Conservation (phyloP, 306 rosid genomes). For the Delonix regia region DNA sequence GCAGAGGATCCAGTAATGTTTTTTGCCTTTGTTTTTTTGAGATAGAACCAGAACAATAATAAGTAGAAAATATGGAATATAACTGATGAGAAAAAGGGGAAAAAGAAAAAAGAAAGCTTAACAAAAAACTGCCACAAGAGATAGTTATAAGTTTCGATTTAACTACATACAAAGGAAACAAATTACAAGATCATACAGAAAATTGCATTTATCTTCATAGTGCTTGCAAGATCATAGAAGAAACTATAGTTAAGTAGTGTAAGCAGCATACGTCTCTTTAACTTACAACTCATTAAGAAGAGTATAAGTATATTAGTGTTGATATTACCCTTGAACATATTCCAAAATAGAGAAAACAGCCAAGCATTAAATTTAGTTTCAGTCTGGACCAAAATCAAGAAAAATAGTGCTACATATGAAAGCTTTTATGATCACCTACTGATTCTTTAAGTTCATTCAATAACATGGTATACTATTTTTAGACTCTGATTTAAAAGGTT, state of each 20-base stretch:
- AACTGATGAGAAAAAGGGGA: neutral
- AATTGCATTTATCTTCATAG: conserved; percentile 11
- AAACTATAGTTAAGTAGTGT: conserved; percentile 17
- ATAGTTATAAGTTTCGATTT: neutral
- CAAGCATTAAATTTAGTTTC: neutral
- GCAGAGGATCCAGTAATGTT: neutral
- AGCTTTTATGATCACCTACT: neutral
- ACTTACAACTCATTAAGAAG: conserved; percentile 1
- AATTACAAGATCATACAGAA: conserved; percentile 24
- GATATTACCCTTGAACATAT: neutral
- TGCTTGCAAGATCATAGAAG: conserved; percentile 1
- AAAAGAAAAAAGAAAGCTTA: neutral
- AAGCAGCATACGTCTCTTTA: conserved; percentile 3
- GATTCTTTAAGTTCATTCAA: neutral
- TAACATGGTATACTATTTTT: neutral
- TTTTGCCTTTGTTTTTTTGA: neutral
- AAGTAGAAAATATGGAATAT: conserved; percentile 11
- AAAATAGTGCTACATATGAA: neutral
- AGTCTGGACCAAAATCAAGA: neutral
- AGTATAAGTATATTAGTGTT: neutral
- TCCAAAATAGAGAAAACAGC: neutral
- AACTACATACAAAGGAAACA: conserved; percentile 28
- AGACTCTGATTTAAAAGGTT: neutral
- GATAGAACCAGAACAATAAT: neutral
- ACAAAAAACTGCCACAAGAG: conserved; percentile 2